phyloP scores from a whole-genome alignment of 2,329 filamentous ascomycete species.

The Apiospora phragmitis region DNA sequence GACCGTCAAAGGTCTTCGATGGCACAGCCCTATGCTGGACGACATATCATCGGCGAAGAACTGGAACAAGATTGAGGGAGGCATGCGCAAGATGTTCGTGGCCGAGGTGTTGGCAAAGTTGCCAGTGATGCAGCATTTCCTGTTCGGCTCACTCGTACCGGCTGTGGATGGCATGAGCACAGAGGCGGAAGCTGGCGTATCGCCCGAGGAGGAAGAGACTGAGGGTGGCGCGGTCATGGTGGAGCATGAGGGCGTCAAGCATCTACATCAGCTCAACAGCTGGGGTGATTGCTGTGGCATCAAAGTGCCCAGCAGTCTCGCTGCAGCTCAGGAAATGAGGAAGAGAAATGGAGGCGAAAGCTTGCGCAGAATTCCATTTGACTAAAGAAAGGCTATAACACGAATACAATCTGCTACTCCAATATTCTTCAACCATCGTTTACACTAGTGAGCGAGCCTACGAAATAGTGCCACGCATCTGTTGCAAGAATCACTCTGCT shows the following conservation, averaged over 20 bases:
- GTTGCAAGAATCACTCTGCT: no score
- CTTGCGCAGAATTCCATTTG: conserved; percentile 78
- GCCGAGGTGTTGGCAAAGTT: conserved; percentile 90
- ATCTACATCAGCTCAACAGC: conserved; percentile 69
- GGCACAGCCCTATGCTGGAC: conserved; percentile 98
- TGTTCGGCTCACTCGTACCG: conserved; percentile 85
- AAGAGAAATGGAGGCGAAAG: conserved; percentile 65
- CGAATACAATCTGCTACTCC: neutral
- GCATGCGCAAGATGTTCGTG: conserved; percentile 96
- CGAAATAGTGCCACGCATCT: neutral
- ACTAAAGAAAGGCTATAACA: conserved; percentile 45
- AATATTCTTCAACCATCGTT: neutral
- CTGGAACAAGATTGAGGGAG: conserved; percentile 90
- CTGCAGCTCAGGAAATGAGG: conserved; percentile 84
- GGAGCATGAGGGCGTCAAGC: conserved; percentile 62
- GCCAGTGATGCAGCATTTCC: conserved; percentile 97
- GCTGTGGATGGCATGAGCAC: conserved; percentile 80
- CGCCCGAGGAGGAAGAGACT: conserved; percentile 48
- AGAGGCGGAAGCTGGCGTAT: conserved; percentile 51
- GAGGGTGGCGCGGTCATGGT: conserved; percentile 63
- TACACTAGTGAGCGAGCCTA: neutral
- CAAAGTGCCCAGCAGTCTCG: conserved; percentile 91
- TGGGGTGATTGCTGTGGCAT: conserved; percentile 99
- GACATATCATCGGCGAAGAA: conserved; percentile 89
- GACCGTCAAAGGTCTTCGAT: conserved; percentile 88